Conservation (phyloP, 192 early-diverging fungal genomes). For the Backusella sp. region DNA sequence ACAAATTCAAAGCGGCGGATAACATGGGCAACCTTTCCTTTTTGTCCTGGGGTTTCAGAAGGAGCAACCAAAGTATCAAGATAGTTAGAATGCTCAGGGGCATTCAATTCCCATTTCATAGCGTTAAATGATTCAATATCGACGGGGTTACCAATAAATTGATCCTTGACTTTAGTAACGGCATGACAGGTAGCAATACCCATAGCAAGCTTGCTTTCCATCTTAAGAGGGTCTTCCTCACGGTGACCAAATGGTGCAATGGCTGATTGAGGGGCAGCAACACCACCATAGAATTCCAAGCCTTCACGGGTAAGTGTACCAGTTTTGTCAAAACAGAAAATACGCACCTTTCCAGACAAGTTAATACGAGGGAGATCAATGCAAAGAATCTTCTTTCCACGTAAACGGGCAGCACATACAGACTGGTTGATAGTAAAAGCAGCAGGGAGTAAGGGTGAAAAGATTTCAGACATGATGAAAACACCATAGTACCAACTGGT, state of each 20-base stretch:
- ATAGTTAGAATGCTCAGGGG: slow-evolving; percentile 22
- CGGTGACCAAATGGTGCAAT: slow-evolving; percentile 24
- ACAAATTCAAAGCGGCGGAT: slow-evolving; percentile 77
- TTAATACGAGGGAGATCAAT: slow-evolving; percentile 74
- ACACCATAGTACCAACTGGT: slow-evolving; percentile 76
- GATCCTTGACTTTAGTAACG: slow-evolving; percentile 53
- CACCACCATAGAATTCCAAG: slow-evolving; percentile 61
- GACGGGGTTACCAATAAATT: slow-evolving; percentile 70
- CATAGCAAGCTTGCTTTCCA: slow-evolving; percentile 33
- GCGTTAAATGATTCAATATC: slow-evolving; percentile 78
- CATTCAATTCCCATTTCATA: slow-evolving; percentile 49
- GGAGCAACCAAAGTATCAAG: slow-evolving; percentile 55
- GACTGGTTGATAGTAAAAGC: slow-evolving; percentile 75
- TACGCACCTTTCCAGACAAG: slow-evolving; percentile 69
- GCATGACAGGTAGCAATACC: slow-evolving; percentile 67
- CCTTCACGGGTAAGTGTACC: slow-evolving; percentile 78
- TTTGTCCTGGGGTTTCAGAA: slow-evolving; percentile 23
- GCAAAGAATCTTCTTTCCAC: slow-evolving; percentile 64
- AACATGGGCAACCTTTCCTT: slow-evolving; percentile 43
- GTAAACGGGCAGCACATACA: slow-evolving; percentile 62
- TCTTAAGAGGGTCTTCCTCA: slow-evolving; percentile 25
- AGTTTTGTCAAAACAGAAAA: slow-evolving; percentile 82
- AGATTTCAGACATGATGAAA: slow-evolving; percentile 69
- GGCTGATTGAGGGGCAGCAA: background rate
- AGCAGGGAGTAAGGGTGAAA: slow-evolving; percentile 70